Base-by-base conservation (phyloP, 192 early-diverging fungal species). In the Spizellomyces punctatus region DNA sequence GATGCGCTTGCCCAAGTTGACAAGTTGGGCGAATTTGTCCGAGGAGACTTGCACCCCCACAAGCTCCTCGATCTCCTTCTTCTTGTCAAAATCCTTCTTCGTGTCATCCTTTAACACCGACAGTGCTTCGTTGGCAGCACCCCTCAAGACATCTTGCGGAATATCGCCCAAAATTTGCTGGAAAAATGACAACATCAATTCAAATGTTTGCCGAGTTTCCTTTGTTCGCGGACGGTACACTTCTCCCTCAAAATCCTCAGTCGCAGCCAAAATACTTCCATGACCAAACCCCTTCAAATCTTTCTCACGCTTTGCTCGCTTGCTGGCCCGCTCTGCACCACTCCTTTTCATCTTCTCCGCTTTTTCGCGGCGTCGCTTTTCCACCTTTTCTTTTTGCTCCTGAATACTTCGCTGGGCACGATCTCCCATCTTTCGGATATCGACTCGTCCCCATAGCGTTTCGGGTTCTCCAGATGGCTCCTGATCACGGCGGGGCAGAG, bases 391-490 rank as follows among this genome's bases (percentile, higher is more conserved):
- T 72, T 90, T 90, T 75, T 91, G 82, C 64, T 90, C 86, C 14
- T 89, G 82, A 46, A 85, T 77, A 46, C 90, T 90, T 67, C 90
- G 84, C 10, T 85, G 79, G 4, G 93, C 94, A 10, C 89, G 80
- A 63, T 86, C 83, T 63, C 98, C 98, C 83, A 99, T 94, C 43
- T 91, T 84, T 69, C 90, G 91, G 4, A 87, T 81, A 78, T 94
- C 88, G 14, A 99, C 90, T 46, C 88, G 84, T 42, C 96, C 96
- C 81, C 87, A 91, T 19, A 99, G 83, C 6, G 94, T 89, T 79
- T 96, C 96, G 49, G 94, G 88, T 71, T 98, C 96, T n/a, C 95
- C 96, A 45, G 91, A 94, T 16, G 95, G 94, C 72, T 98, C 95
- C 69, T 94, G 86, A 78, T 92, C 91, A 49, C 96, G 88, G 41